These are phyloP conservation scores for Leptographium lundbergii DNA, from an alignment of 2,329 filamentous ascomycete genomes.

Conservation along the genomic window DNA sequence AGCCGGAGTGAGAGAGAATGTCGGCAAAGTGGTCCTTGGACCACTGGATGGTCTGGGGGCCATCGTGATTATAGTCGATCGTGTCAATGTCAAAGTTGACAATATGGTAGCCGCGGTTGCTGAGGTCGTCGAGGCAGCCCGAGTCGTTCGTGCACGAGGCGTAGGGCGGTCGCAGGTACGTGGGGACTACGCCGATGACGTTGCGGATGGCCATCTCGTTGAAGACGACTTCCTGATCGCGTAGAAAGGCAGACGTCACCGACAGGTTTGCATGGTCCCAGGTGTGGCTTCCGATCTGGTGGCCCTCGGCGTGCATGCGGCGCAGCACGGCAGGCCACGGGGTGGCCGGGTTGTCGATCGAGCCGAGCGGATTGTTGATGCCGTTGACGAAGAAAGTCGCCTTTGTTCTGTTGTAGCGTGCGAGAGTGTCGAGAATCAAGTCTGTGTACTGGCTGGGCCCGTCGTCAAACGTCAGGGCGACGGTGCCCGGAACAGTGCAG, in stretches of 20 bases:
- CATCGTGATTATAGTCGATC: slow-evolving; percentile 20
- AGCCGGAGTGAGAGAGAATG: slow-evolving; percentile 12
- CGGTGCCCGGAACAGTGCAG: slow-evolving; percentile 39
- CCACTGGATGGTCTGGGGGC: slow-evolving; percentile 19
- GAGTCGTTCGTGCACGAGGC: slow-evolving; percentile 27
- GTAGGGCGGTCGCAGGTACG: slow-evolving; percentile 27
- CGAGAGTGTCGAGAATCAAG: slow-evolving; percentile 46
- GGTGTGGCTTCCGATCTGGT: slow-evolving; percentile 35
- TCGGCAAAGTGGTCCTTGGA: slow-evolving; percentile 19
- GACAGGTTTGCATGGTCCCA: slow-evolving; percentile 25
- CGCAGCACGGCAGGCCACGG: slow-evolving; percentile 31
- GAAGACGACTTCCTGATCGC: slow-evolving; percentile 26
- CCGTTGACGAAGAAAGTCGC: slow-evolving; percentile 57
- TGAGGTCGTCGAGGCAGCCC: slow-evolving; percentile 18
- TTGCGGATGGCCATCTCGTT: slow-evolving; percentile 31
- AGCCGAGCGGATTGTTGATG: slow-evolving; percentile 40
- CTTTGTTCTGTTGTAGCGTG: slow-evolving; percentile 43
- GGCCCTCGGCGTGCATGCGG: slow-evolving; percentile 28
- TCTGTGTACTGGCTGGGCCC: slow-evolving; percentile 49
- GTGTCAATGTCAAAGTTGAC: slow-evolving; percentile 26
- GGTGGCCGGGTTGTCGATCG: slow-evolving; percentile 35
- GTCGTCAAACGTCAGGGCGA: slow-evolving; percentile 59
- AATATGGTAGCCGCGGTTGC: slow-evolving; percentile 22
- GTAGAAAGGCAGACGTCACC: slow-evolving; percentile 21
- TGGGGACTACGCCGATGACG: slow-evolving; percentile 30